Evolutionary conservation across 2,329 filamentous ascomycete species (phyloP), one percentile per base, ranked within the genome.

Genomic region (Plectosphaerella cucumerina): DNA sequence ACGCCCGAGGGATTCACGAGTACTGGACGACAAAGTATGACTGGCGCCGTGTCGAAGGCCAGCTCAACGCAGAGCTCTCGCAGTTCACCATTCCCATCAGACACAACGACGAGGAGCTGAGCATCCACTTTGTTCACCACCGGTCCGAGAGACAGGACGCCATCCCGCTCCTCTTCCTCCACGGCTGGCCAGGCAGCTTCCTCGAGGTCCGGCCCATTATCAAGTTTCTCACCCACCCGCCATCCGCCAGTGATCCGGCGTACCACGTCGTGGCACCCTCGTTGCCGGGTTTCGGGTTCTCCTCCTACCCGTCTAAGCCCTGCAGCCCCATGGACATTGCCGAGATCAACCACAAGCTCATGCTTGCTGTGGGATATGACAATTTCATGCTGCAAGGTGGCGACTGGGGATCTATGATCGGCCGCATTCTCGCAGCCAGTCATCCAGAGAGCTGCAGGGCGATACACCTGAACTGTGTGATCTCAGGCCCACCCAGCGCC

Each of bases 251-350:
- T 2, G 35, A 54, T 10, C 70, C 67, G n/a, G 65, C 73, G 4
- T 78, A 75, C 59, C 71, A 78, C 56, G 64, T 78, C 33, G 68
- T 79, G 4, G 71, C 70, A 0, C 75, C 76, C 4, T 71, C 67
- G 6, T 56, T 71, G 3, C 72, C 73, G 1, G 73, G 72, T 21
- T 77, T 67, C 52, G 73, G 66, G 12, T 77, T 75, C 56, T 74
- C 70, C 17, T 42, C 39, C 4, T 42, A 42, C 39, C 39, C 39
- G n/a, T 18, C 17, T 8, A 42, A 42, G n/a, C 39, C 39, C n/a
- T 42, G 39, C 39, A 42, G 39, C 39, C 39, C 39, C 2, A 42
- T 42, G 39, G 39, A 42, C 39, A 42, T 42, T 17, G 39, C 39
- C 17, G 39, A 42, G 5, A 42, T 42, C 12, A 6, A 3, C 39